Evolutionary conservation across 2,329 filamentous ascomycete species (phyloP).

Genomic region (Exserohilum rostratum): DNA sequence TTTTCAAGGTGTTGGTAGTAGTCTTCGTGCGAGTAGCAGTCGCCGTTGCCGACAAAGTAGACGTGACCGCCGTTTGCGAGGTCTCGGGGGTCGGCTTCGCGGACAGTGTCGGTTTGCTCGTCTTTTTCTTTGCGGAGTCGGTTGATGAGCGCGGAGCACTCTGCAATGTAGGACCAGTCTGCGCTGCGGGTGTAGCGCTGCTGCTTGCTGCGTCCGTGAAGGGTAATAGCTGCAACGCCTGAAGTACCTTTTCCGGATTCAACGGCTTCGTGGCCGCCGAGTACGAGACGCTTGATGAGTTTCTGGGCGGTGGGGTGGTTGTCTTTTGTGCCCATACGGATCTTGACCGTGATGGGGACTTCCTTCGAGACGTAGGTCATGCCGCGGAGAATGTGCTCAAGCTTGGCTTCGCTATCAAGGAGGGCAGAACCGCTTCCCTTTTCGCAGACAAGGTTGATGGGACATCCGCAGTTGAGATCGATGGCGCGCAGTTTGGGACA

Average conservation of each 20-base stretch:
- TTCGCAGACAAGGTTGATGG: constrained; percentile 91
- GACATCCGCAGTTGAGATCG: constrained; percentile 96
- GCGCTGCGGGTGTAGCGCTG: constrained; percentile 90
- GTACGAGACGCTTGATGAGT: constrained; percentile 79
- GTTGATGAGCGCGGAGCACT: constrained; percentile 85
- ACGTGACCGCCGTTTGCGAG: constrained; percentile 72
- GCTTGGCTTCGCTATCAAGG: constrained; percentile 83
- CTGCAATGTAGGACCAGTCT: constrained; percentile 94
- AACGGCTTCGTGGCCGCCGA: constrained; percentile 76
- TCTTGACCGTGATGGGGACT: constrained; percentile 92
- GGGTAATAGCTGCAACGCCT: constrained; percentile 91
- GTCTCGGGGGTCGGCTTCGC: constrained; percentile 76
- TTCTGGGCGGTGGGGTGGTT: constrained; percentile 79
- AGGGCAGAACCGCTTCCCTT: constrained; percentile 88
- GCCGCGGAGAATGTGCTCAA: constrained; percentile 92
- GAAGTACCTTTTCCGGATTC: constrained; percentile 64
- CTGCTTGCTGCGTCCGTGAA: constrained; percentile 91
- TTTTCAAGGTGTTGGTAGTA: constrained; percentile 80
- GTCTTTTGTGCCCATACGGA: constrained; percentile 87
- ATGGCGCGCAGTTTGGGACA: constrained; percentile 87
- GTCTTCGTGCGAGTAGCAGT: constrained; percentile 91
- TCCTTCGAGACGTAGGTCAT: constrained; percentile 95
- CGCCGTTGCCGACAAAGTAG: constrained; percentile 95
- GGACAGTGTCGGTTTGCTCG: constrained; percentile 73
- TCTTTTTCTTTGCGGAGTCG: constrained; percentile 74